Evolutionary conservation across 768 basidiomycete species (phyloP).

Genomic region (Leucocoprinus sp.): DNA sequence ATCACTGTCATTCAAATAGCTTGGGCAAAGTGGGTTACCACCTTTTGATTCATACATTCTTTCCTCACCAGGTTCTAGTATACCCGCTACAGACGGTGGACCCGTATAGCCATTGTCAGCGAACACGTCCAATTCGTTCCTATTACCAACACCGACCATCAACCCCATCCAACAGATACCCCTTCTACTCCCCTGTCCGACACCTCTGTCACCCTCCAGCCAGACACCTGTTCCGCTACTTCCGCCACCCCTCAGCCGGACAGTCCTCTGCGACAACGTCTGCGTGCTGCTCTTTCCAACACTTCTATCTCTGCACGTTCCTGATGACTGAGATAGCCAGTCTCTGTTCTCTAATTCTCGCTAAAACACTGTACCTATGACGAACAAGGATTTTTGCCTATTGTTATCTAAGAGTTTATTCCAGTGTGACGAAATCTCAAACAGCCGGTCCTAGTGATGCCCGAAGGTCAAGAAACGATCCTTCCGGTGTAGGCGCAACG

Average conservation of each 20-base stretch:
- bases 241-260: background rate
- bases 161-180: background rate
- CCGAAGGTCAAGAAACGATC: constrained; percentile 20
- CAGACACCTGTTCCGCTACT: constrained; percentile 5
- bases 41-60: background rate
- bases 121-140: constrained; percentile 59
- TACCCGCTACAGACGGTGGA: constrained; percentile 82
- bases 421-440: background rate
- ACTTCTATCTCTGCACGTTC: background rate
- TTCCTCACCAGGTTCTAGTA: constrained; percentile 38
- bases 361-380: no score
- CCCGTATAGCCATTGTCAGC: constrained; percentile 68
- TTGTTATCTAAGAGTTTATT: no score
- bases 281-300: constrained; percentile 10
- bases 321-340: background rate
- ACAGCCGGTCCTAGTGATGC: constrained; percentile 5
- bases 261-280: constrained; percentile 6
- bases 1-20: constrained; percentile 62
- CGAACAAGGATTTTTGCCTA: no score
- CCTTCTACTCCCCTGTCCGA: no score
- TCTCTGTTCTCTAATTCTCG: no score
- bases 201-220: background rate
- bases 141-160: constrained; percentile 26
- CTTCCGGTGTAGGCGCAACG: constrained; percentile 14
- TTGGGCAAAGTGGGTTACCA: constrained; percentile 62